Conservation (phyloP, 352 stramenopile genomes). For the Thalassiosira pacifica region DNA sequence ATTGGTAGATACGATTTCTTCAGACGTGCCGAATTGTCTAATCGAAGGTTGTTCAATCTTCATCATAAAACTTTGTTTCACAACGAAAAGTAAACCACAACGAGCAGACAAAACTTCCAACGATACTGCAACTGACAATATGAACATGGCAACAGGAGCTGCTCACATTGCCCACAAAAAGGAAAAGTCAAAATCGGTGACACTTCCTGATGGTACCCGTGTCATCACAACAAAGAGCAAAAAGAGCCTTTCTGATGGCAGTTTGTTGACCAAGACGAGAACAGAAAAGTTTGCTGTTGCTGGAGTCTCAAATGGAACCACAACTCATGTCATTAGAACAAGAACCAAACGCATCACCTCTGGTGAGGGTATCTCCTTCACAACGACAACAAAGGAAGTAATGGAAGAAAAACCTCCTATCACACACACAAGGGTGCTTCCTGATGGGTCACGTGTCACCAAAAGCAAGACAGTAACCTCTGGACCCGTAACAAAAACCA, state of each 20-base stretch:
- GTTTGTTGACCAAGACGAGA: neutral
- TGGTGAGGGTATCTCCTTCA: neutral
- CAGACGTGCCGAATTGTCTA: too few species aligned
- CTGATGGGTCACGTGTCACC: neutral
- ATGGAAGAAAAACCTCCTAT: neutral
- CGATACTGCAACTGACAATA: too few species aligned
- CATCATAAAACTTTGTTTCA: too few species aligned
- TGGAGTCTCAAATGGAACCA: neutral
- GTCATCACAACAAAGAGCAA: conserved; percentile 12
- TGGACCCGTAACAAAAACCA: neutral
- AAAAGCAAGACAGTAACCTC: neutral
- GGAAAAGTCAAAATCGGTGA: neutral
- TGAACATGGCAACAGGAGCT: neutral
- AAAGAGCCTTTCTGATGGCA: conserved; percentile 1
- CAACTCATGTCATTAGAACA: neutral
- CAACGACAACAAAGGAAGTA: neutral
- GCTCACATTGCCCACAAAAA: neutral
- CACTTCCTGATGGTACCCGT: conserved; percentile 5
- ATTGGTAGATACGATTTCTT: too few species aligned
- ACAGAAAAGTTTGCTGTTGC: conserved; percentile 5
- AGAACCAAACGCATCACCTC: neutral
- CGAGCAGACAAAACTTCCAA: too few species aligned
- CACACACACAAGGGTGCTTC: neutral
- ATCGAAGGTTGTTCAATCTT: too few species aligned
- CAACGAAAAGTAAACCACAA: too few species aligned